These are phyloP conservation scores for Moniliophthora roreri DNA, from an alignment of 1,284 basidiomycete species.

Conservation along the genomic window DNA sequence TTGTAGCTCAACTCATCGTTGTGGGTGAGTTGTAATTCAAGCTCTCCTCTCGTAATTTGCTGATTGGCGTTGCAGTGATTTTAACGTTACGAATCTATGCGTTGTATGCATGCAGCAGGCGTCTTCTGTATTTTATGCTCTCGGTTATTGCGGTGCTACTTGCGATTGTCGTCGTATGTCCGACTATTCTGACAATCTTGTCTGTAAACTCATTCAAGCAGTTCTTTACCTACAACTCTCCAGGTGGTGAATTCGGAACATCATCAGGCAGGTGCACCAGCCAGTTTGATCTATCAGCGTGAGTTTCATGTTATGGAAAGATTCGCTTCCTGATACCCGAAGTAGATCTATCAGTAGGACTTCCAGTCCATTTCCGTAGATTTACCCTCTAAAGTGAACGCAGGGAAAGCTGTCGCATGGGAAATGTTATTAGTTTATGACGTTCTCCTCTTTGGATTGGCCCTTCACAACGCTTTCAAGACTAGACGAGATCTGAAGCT, in stretches of 20 bases:
- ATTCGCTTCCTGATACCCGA: not conserved
- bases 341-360: too few relatives aligned
- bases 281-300: slow-evolving; percentile 1
- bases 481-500: slow-evolving; percentile 2
- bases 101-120: slow-evolving; percentile 6
- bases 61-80: not conserved
- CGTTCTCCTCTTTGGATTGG: slow-evolving; percentile 2
- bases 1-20: slow-evolving; percentile 4
- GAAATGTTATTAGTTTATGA: slow-evolving; percentile 3
- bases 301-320: not conserved
- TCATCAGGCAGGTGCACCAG: not conserved
- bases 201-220: not conserved
- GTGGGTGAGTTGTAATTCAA: not conserved
- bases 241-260: not conserved
- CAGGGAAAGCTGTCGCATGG: slow-evolving; percentile 5
- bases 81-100: slow-evolving; percentile 8
- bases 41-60: not conserved
- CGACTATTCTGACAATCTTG: not conserved
- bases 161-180: slow-evolving; percentile 1
- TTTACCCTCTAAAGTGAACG: not conserved
- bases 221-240: not conserved
- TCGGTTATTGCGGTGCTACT: not conserved
- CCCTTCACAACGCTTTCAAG: slow-evolving; percentile 1
- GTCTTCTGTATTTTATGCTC: slow-evolving; percentile 2
- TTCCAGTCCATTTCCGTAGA: not conserved